Evolutionary conservation across 352 stramenopile species (phyloP).

Genomic region (Phytophthora brassicae): DNA sequence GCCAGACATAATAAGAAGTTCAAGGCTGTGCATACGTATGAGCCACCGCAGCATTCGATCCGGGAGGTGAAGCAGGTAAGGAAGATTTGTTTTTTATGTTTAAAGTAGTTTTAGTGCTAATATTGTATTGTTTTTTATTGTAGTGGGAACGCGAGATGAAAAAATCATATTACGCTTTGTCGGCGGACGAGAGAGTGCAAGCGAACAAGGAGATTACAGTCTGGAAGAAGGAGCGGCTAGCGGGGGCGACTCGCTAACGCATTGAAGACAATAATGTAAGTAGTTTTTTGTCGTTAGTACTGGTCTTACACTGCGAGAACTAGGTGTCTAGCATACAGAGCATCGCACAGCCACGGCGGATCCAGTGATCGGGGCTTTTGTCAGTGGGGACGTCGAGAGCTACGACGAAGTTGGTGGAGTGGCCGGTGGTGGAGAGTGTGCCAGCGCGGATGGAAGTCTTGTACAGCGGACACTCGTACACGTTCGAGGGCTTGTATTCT

Average conservation of each 20-base stretch:
- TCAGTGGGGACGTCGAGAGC: slow-evolving; percentile 83
- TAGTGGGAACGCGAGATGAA: slow-evolving; percentile 75
- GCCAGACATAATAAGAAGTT: slow-evolving; percentile 82
- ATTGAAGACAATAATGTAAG: background rate
- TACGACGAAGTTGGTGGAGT: slow-evolving; percentile 95
- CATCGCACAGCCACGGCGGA: slow-evolving; percentile 92
- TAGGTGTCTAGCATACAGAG: slow-evolving; percentile 95
- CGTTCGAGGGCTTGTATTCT: slow-evolving; percentile 68
- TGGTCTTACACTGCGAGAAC: slow-evolving; percentile 5
- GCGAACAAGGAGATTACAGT: slow-evolving; percentile 73
- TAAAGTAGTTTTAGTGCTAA: background rate
- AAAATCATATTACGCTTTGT: slow-evolving; percentile 74
- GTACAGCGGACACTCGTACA: slow-evolving; percentile 93
- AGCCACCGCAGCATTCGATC: slow-evolving; percentile 77
- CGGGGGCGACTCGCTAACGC: slow-evolving; percentile 16
- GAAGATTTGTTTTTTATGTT: background rate
- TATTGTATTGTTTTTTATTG: background rate
- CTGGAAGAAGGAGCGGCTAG: slow-evolving; percentile 37
- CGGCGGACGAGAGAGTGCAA: slow-evolving; percentile 49
- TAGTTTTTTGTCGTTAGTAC: slow-evolving; percentile 9
- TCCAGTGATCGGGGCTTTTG: slow-evolving; percentile 89
- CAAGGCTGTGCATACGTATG: slow-evolving; percentile 70
- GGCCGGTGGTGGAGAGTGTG: slow-evolving; percentile 91
- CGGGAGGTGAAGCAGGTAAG: slow-evolving; percentile 70
- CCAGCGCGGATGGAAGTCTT: slow-evolving; percentile 91